These are phyloP conservation scores for Coemansia sp. DNA, from an alignment of 192 early-diverging fungal species.

Conservation along the genomic window DNA sequence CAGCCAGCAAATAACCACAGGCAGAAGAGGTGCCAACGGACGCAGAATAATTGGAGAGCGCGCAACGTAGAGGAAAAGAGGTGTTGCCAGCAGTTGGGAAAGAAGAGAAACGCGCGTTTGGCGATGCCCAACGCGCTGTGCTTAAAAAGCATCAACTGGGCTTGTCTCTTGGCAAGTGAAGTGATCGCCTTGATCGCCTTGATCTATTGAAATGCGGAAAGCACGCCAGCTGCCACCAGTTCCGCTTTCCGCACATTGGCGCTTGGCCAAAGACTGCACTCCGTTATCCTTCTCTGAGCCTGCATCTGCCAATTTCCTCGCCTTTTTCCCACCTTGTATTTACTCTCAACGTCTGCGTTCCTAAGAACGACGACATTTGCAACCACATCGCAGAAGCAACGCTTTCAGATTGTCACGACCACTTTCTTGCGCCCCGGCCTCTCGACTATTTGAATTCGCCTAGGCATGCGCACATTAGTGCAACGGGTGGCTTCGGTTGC, in stretches of 20 bases:
- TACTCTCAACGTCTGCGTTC: not conserved
- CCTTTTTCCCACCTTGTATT: not conserved
- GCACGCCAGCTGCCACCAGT: not conserved
- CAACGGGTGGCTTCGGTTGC: slow-evolving; percentile 52
- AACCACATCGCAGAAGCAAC: not conserved
- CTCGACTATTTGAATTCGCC: slow-evolving; percentile 5
- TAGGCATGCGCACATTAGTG: slow-evolving; percentile 42
- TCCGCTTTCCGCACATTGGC: not conserved
- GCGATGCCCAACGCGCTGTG: not conserved
- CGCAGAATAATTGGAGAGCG: not conserved
- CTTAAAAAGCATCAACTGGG: too few species aligned
- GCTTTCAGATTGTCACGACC: not conserved
- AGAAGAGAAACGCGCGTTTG: not conserved
- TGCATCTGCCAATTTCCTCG: not conserved
- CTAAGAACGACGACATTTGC: not conserved
- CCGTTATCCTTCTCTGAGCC: not conserved
- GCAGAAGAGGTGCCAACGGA: slow-evolving; percentile 3
- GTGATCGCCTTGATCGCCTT: not conserved
- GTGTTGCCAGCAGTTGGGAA: not conserved
- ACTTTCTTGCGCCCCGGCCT: not conserved
- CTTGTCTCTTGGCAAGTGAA: not conserved
- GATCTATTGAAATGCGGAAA: not conserved
- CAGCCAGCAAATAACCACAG: slow-evolving; percentile 3
- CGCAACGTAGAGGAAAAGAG: slow-evolving; percentile 8
- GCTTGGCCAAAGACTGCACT: not conserved